A percentile compares a stretch with the other conserved stretches of the same genome.
phyloP scores from a whole-genome alignment of 2,329 filamentous ascomycete species.

The Ceratocystis cacaofunesta region DNA sequence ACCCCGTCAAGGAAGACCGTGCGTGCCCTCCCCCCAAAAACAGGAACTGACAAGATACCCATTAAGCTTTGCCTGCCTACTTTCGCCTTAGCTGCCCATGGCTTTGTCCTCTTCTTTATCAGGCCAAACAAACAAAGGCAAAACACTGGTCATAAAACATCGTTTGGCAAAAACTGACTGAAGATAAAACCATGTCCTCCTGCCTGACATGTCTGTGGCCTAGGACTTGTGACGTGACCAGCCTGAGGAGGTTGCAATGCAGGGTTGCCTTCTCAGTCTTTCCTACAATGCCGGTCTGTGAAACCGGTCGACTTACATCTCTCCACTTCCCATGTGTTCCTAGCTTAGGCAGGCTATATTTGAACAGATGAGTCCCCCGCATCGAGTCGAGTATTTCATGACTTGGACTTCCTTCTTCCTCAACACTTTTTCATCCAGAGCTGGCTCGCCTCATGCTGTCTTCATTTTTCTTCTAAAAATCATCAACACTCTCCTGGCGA shows the following conservation, averaged over 20 bases:
- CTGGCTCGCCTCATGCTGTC: background rate
- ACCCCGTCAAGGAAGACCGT: too few relatives aligned
- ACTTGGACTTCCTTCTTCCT: background rate
- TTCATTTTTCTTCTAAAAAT: background rate
- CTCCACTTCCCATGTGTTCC: too few relatives aligned
- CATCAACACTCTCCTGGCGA: background rate
- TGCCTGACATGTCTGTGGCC: background rate
- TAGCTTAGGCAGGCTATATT: background rate
- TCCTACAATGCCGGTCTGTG: background rate
- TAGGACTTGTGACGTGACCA: background rate
- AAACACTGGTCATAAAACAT: background rate
- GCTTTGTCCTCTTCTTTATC: background rate
- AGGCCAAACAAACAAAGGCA: background rate
- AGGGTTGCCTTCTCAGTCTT: background rate
- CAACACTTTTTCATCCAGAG: background rate
- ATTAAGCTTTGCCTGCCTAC: background rate
- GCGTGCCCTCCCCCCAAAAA: too few relatives aligned
- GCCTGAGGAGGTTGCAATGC: background rate
- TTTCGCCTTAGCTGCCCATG: too few relatives aligned
- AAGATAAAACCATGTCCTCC: background rate
- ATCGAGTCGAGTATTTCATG: background rate
- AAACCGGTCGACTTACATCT: background rate
- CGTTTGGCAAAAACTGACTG: background rate
- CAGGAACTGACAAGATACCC: too few relatives aligned
- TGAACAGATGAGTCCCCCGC: background rate